Percentiles rank a stretch among this genome's conserved stretches.
Conservation (phyloP, 2,329 filamentous ascomycete species). For the Hypoxylon sp. region DNA sequence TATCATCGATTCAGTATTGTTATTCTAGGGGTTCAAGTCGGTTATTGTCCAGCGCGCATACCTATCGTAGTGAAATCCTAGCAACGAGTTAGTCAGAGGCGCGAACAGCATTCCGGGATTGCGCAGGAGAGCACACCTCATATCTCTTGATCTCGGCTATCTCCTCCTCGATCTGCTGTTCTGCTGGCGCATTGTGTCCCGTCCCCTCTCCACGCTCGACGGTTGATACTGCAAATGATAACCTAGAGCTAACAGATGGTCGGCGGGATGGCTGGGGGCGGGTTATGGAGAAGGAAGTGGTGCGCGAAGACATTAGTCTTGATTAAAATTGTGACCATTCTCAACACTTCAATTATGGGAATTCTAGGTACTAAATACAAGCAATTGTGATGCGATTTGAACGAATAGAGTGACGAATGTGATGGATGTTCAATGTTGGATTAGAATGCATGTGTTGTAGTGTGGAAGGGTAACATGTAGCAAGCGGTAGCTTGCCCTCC, state of each 20-base stretch:
- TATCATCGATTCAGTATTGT: constrained; percentile 56
- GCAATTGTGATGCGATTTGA: constrained; percentile 1
- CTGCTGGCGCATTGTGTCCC: constrained; percentile 65
- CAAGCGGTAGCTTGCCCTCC: too few species aligned
- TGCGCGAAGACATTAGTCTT: constrained; percentile 64
- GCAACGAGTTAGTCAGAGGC: constrained; percentile 28
- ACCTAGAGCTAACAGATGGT: constrained; percentile 73
- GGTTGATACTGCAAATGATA: constrained; percentile 77
- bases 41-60: constrained; percentile 56
- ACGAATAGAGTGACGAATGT: constrained; percentile 7
- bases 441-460: neutral
- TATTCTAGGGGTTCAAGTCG: constrained; percentile 13
- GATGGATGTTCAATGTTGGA: constrained; percentile 13
- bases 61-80: constrained; percentile 95
- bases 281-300: constrained; percentile 69
- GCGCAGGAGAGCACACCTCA: constrained; percentile 68
- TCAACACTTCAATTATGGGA: constrained; percentile 37
- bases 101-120: neutral
- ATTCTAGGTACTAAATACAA: neutral
- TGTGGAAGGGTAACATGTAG: constrained; percentile 1
- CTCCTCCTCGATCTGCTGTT: constrained; percentile 88
- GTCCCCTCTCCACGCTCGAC: constrained; percentile 72
- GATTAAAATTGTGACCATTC: constrained; percentile 57
- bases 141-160: constrained; percentile 98
- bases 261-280: constrained; percentile 61